Conservation (phyloP, 116 monocot species). For the Posidonia oceanica region DNA sequence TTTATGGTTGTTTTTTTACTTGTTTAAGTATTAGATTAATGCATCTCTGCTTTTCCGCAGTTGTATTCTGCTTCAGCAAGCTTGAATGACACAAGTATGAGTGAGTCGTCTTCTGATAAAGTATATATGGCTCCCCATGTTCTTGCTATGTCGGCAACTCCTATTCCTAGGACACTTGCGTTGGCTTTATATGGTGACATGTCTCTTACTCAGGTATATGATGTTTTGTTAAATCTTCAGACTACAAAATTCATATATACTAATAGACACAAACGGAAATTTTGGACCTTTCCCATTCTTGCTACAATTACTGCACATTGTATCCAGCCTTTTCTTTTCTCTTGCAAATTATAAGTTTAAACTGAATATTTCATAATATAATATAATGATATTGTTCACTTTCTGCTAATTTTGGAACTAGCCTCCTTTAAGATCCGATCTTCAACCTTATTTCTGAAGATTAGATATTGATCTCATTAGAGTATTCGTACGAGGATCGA, state of each 20-base stretch:
- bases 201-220: constrained; percentile 80
- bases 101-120: constrained; percentile 28
- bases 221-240: background rate
- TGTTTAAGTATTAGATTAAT: background rate
- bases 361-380: too few relatives aligned
- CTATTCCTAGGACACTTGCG: constrained; percentile 92
- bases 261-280: background rate
- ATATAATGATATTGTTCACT: too few relatives aligned
- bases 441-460: too few relatives aligned
- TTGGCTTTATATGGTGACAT: constrained; percentile 91
- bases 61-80: constrained; percentile 47
- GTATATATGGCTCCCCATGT: constrained; percentile 87
- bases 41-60: constrained; percentile 20
- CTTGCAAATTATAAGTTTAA: too few relatives aligned
- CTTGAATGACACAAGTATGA: constrained; percentile 10
- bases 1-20: background rate
- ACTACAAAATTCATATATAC: background rate
- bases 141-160: constrained; percentile 98
- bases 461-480: too few relatives aligned
- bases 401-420: too few relatives aligned
- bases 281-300: too few relatives aligned
- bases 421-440: too few relatives aligned
- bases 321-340: too few relatives aligned
- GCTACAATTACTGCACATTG: too few relatives aligned
- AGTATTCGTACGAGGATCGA: too few relatives aligned